A percentile compares a stretch with the other conserved stretches of the same genome.
phyloP scores from a whole-genome alignment of 257 asterid genomes.

The Solanum acaule region DNA sequence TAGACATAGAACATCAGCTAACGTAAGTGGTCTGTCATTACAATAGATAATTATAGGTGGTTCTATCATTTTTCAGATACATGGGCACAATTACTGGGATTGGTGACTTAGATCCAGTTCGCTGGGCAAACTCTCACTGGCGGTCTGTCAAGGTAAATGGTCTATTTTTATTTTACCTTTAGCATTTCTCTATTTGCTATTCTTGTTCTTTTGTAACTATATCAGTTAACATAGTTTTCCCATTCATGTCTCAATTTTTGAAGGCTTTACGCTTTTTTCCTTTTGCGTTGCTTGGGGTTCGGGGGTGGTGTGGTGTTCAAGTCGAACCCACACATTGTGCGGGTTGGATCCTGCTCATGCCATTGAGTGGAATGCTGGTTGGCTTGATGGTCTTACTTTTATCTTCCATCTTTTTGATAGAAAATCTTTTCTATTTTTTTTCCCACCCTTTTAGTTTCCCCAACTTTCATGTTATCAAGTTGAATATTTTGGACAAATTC shows the following conservation, averaged over 20 bases:
- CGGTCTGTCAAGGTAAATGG: constrained; percentile 79
- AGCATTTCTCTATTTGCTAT: neutral
- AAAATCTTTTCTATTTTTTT: neutral
- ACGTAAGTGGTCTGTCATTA: neutral
- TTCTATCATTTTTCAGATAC: constrained; percentile 40
- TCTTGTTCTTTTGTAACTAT: neutral
- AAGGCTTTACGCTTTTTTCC: neutral
- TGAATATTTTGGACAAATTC: neutral
- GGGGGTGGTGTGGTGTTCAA: neutral
- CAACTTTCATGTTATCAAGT: neutral
- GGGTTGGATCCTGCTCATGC: neutral
- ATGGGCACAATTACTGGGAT: constrained; percentile 98
- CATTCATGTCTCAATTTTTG: neutral
- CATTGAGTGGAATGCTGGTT: neutral
- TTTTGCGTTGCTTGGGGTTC: neutral
- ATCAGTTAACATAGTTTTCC: neutral
- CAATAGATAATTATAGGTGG: neutral
- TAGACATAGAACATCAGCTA: neutral
- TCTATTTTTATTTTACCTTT: neutral
- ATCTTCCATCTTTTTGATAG: neutral
- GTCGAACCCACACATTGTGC: neutral
- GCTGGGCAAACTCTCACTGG: constrained; percentile 98
- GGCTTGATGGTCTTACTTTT: neutral
- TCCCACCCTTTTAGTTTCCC: neutral
- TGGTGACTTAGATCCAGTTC: constrained; percentile 87